Evolutionary conservation across 441 rosid species (phyloP).

Genomic region (Bruguiera hainesii): DNA sequence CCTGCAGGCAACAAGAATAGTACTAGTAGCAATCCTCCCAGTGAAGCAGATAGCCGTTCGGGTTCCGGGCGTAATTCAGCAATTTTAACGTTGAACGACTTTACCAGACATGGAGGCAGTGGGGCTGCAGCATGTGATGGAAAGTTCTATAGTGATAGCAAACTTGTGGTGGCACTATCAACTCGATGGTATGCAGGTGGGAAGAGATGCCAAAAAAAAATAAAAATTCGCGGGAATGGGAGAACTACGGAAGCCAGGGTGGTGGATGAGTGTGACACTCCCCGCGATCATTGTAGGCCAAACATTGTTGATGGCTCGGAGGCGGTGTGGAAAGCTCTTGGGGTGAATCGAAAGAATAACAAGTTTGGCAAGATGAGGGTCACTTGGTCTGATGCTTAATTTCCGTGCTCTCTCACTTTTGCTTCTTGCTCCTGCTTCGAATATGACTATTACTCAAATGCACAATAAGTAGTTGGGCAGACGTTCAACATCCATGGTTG

Average conservation of each 20-base stretch:
- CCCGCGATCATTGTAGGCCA: conserved; percentile 16
- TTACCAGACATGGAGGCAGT: conserved; percentile 5
- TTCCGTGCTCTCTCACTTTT: background rate
- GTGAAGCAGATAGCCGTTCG: background rate
- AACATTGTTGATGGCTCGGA: conserved; percentile 22
- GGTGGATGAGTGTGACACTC: conserved; percentile 21
- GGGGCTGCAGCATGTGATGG: conserved; percentile 19
- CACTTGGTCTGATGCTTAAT: conserved; percentile 21
- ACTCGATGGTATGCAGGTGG: conserved; percentile 15
- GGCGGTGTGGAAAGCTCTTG: conserved; percentile 27
- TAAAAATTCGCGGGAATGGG: conserved; percentile 13
- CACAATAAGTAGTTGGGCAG: too few relatives aligned
- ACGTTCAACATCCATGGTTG: too few relatives aligned
- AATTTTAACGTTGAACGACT: conserved; percentile 13
- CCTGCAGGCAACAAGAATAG: conserved; percentile 4
- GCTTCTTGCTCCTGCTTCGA: too few relatives aligned
- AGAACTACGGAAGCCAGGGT: conserved; percentile 15
- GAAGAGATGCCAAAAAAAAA: conserved; percentile 11
- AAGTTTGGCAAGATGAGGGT: conserved; percentile 14
- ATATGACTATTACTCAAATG: too few relatives aligned
- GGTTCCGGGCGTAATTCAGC: conserved; percentile 6
- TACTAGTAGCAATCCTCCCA: conserved; percentile 10
- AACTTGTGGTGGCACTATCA: conserved; percentile 20
- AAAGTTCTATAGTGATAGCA: conserved; percentile 6
- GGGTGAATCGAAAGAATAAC: conserved; percentile 5